Evolutionary conservation across 805 yeast species (phyloP), one percentile per base, ranked within the genome.

Genomic region (Myxozyma mucilagina): DNA sequence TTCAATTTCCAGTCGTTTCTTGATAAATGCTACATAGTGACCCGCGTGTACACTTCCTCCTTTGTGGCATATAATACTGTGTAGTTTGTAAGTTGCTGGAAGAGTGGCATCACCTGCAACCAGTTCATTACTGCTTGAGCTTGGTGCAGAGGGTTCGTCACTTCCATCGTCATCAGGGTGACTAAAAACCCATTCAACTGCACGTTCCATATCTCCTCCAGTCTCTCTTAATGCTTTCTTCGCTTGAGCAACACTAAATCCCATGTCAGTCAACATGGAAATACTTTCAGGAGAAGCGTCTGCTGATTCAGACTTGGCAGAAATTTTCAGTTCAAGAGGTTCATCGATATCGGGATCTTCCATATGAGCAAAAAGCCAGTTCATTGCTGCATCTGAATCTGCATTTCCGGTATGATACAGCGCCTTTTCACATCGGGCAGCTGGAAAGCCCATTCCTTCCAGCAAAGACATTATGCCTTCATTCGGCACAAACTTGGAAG

Each of bases 21-120:
- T 81, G 36, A 89, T 77, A 69, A 87, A 91, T 0, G 86, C 89
- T 44, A 92, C 97, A 73, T 91, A 91, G 72, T 91, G 97, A 0
- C 97, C 97, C 0, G 96, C 89, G 67, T 92, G 97, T 1, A 90
- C 87, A 11, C 96, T 87, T 1, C 84, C 79, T 7, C 97, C 97
- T 72, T 91, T 92, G 73, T 91, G 97, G 71, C 97, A 90, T 14
- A 92, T 79, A 4, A 89, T 86, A 0, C 87, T 87, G 47, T 80
- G 78, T 51, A 92, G 73, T 3, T 68, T 63, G 70, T 86, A 90
- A 14, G 67, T 61, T 0, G 80, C 75, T 13, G 75, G 76, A 18
- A 53, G 61, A 16, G 56, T 36, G 13, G 56, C 69, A 10, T 67
- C 64, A 1, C 71, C 72, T 1, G 50, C 53, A 18, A 61, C 36